Percentiles rank a stretch among this genome's conserved stretches.
These are phyloP conservation scores for Alternaria sp. DNA, from an alignment of 2,329 filamentous ascomycete species.

Conservation along the genomic window DNA sequence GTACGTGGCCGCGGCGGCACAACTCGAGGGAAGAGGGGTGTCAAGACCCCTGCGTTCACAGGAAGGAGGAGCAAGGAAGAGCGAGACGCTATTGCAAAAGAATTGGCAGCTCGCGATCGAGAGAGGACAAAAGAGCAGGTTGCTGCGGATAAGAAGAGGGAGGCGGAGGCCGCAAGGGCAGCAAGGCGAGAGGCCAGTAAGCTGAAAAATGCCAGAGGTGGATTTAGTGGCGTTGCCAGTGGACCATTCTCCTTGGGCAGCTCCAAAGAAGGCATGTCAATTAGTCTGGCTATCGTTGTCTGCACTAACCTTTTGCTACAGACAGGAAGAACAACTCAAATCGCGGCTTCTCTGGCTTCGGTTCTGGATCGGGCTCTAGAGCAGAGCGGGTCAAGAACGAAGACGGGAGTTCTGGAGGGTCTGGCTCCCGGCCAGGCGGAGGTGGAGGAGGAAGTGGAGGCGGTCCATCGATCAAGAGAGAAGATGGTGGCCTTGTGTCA, in stretches of 20 bases:
- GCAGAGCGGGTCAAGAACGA: slow-evolving; percentile 46
- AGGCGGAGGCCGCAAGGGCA: slow-evolving; percentile 31
- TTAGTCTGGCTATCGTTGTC: background rate
- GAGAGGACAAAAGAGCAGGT: slow-evolving; percentile 49
- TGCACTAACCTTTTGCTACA: slow-evolving; percentile 23
- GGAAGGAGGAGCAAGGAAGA: slow-evolving; percentile 57
- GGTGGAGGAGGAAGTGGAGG: slow-evolving; percentile 26
- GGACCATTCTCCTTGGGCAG: slow-evolving; percentile 54
- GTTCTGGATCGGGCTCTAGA: slow-evolving; percentile 42
- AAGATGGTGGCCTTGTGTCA: slow-evolving; percentile 55
- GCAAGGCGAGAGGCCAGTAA: slow-evolving; percentile 35
- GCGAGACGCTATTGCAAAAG: slow-evolving; percentile 54
- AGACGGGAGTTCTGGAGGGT: slow-evolving; percentile 34
- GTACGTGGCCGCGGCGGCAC: slow-evolving; percentile 39
- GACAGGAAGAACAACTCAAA: slow-evolving; percentile 33
- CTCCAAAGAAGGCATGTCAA: slow-evolving; percentile 36
- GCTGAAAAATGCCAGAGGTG: slow-evolving; percentile 51
- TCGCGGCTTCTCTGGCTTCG: slow-evolving; percentile 35
- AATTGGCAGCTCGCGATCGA: slow-evolving; percentile 51
- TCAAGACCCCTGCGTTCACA: slow-evolving; percentile 53
- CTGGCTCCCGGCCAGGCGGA: slow-evolving; percentile 27
- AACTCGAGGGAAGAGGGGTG: slow-evolving; percentile 40
- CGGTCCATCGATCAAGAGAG: slow-evolving; percentile 33
- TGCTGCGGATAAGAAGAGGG: slow-evolving; percentile 39
- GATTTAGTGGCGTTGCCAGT: slow-evolving; percentile 54